Percentiles rank a stretch among this genome's conserved stretches.
These are phyloP conservation scores for Ilyonectria sp. DNA, from an alignment of 2,329 filamentous ascomycete genomes.

Conservation along the genomic window DNA sequence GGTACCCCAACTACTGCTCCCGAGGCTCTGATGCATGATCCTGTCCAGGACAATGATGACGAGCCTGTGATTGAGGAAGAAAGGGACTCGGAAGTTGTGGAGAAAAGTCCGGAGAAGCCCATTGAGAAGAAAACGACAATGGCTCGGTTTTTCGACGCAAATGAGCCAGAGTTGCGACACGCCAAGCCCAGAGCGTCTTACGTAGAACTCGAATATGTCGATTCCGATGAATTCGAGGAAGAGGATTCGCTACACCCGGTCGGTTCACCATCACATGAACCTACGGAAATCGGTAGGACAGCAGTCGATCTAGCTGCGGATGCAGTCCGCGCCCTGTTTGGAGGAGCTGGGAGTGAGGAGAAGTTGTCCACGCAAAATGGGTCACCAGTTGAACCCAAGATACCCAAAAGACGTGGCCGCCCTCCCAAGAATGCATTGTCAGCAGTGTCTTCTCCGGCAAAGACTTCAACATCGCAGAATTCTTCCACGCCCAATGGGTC, in stretches of 20 bases:
- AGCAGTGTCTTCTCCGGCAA: conserved; percentile 14
- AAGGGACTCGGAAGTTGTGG: conserved; percentile 15
- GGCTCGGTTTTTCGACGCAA: conserved; percentile 55
- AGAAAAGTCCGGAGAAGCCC: conserved; percentile 31
- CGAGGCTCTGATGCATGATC: conserved; percentile 41
- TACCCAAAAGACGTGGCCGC: conserved; percentile 49
- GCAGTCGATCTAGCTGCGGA: conserved; percentile 60
- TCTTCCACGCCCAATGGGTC: conserved; percentile 17
- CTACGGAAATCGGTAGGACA: conserved; percentile 23
- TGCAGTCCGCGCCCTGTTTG: conserved; percentile 51
- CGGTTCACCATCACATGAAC: conserved; percentile 22
- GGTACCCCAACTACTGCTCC: conserved; percentile 27
- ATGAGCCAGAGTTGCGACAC: conserved; percentile 66
- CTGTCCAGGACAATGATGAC: conserved; percentile 34
- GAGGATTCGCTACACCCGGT: conserved; percentile 51
- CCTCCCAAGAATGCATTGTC: conserved; percentile 50
- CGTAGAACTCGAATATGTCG: conserved; percentile 62
- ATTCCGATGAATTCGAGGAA: conserved; percentile 59
- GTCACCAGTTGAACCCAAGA: conserved; percentile 20
- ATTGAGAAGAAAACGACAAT: conserved; percentile 40
- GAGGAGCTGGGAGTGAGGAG: conserved; percentile 24
- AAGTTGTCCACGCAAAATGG: conserved; percentile 16
- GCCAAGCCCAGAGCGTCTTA: conserved; percentile 68
- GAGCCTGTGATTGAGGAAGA: conserved; percentile 32
- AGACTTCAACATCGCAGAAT: conserved; percentile 2